A percentile compares a stretch with the other conserved stretches of the same genome.
Conservation (phyloP, 495 filamentous ascomycete genomes). For the Neurospora sp. region DNA sequence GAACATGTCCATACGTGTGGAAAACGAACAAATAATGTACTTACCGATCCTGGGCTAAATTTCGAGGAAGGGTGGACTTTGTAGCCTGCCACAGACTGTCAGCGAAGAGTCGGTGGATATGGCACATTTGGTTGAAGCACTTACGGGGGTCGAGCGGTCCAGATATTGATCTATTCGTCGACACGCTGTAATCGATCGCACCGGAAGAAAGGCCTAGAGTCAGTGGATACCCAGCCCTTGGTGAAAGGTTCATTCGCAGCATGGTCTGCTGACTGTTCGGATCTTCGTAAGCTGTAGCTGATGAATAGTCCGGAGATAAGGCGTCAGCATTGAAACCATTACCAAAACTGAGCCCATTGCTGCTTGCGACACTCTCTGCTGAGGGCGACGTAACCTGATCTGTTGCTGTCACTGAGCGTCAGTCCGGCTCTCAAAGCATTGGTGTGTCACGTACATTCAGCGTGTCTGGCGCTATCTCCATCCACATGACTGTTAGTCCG, state of each 20-base stretch:
- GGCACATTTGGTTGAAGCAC: not conserved
- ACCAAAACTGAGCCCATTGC: not conserved
- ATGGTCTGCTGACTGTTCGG: not conserved
- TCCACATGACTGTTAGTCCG: not conserved
- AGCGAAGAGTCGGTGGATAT: not conserved
- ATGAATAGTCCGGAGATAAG: not conserved
- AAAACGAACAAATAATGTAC: not conserved
- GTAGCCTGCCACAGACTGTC: constrained; percentile 20
- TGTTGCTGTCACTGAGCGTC: not conserved
- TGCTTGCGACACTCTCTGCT: not conserved
- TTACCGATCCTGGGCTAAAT: constrained; percentile 33
- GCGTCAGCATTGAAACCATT: not conserved
- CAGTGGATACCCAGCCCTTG: not conserved
- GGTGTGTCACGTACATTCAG: not conserved
- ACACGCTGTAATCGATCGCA: not conserved
- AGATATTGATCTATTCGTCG: not conserved
- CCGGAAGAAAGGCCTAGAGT: not conserved
- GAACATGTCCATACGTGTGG: not conserved
- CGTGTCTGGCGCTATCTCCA: not conserved
- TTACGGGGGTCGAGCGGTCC: constrained; percentile 7
- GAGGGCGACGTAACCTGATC: not conserved
- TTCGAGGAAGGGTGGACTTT: constrained; percentile 28
- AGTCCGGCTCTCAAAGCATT: not conserved
- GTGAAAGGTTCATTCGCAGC: not conserved
- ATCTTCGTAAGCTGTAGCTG: not conserved